Evolutionary conservation across 306 rosid species (phyloP).

Genomic region (Vigna radiata): DNA sequence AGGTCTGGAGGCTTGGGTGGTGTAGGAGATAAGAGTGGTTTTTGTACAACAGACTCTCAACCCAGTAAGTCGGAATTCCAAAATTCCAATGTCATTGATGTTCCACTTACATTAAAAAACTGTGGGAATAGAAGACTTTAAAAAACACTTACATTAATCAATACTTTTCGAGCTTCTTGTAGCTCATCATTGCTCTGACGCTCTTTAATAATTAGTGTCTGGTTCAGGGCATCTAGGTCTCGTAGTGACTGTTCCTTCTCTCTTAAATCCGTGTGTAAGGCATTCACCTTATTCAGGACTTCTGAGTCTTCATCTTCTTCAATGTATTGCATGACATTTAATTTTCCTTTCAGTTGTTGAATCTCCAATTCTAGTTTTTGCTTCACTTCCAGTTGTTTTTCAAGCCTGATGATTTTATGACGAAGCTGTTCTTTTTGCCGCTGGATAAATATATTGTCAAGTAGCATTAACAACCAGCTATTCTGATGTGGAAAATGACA

Average conservation of each 20-base stretch:
- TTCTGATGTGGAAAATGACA: constrained; percentile 45
- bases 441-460: constrained; percentile 64
- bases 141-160: constrained; percentile 66
- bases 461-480: constrained; percentile 40
- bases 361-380: constrained; percentile 94
- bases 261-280: constrained; percentile 66
- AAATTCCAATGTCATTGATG: too few species aligned
- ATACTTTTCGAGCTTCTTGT: constrained; percentile 92
- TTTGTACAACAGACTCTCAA: too few species aligned
- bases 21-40: too few species aligned
- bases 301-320: constrained; percentile 84
- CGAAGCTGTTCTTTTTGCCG: constrained; percentile 84
- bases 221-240: constrained; percentile 72
- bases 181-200: constrained; percentile 93
- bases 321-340: constrained; percentile 84
- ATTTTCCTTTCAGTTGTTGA: constrained; percentile 77
- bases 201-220: constrained; percentile 77
- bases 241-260: constrained; percentile 82
- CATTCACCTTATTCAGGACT: constrained; percentile 75
- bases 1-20: too few species aligned
- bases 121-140: constrained; percentile 18
- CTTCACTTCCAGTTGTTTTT: constrained; percentile 79
- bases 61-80: too few species aligned
- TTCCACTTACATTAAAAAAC: too few species aligned
- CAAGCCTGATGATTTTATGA: constrained; percentile 74